Evolutionary conservation across 78 protist genomes (phyloP), one percentile per base, ranked within the genome.

Genomic region (Creolimax fragrantissima): DNA sequence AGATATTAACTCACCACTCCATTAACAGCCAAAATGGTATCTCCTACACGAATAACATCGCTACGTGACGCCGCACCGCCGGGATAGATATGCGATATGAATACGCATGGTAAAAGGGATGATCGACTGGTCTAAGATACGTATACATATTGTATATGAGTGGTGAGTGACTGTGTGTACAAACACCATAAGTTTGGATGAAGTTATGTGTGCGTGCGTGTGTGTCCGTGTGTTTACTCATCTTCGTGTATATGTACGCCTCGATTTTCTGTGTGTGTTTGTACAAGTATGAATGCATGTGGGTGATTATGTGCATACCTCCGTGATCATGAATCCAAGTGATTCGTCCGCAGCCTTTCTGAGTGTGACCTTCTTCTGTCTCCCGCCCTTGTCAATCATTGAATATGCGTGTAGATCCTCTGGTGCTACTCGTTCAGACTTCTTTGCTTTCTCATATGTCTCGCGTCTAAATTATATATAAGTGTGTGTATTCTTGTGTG

Each of bases 271-370:
- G n/a, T n/a, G n/a, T n/a, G n/a, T n/a, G n/a, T n/a, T n/a, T n/a
- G n/a, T n/a, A n/a, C n/a, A n/a, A n/a, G n/a, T n/a, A n/a, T n/a
- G n/a, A n/a, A n/a, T n/a, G n/a, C n/a, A n/a, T n/a, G n/a, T n/a
- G n/a, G n/a, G n/a, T n/a, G n/a, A 58, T 58, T 24, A 32, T 58
- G 24, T 24, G 24, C 74, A 58, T 11, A 83, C 86, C 86, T 83
- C 86, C 37, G 86, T 83, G 2, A 83, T 83, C 86, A 83, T 83
- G 86, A 83, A 83, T 1, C 86, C 86, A 83, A 83, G 86, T 6
- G 86, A 83, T 11, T 83, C 86, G 35, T 83, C 86, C 44, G 86
- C 17, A 5, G 86, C 37, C 37, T 83, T 83, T 36, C 86, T 36
- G 6, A 83, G 35, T 5, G 35, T 24, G 42, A 83, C 86, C 5